phyloP scores from a whole-genome alignment of 2,329 filamentous ascomycete species.

The Pyrenochaeta sp. region DNA sequence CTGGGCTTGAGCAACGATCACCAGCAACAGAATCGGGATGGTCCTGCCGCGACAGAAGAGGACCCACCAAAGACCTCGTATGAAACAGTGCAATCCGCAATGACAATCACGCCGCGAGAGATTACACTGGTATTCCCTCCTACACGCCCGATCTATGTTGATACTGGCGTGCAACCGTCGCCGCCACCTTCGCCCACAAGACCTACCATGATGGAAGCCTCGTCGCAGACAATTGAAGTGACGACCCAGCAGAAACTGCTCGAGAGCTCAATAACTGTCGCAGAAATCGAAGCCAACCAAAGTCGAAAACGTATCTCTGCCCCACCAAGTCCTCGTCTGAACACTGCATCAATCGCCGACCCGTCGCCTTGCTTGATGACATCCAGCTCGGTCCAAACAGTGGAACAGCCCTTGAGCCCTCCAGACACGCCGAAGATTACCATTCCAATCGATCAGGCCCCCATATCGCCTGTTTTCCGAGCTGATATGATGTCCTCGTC shows the following conservation, averaged over 20 bases:
- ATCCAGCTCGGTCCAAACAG: conserved; percentile 69
- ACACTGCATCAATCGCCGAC: conserved; percentile 18
- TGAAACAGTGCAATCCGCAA: conserved; percentile 30
- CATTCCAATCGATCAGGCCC: conserved; percentile 52
- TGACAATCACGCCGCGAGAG: conserved; percentile 32
- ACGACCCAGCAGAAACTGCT: conserved; percentile 28
- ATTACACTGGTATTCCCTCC: conserved; percentile 42
- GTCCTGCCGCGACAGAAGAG: conserved; percentile 25
- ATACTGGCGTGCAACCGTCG: conserved; percentile 82
- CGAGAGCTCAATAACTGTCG: conserved; percentile 22
- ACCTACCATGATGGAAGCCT: conserved; percentile 30
- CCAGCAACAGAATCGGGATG: conserved; percentile 33
- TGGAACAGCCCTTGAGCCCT: conserved; percentile 68
- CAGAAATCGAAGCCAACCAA: conserved; percentile 74
- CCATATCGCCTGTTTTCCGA: conserved; percentile 43
- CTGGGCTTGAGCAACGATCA: conserved; percentile 49
- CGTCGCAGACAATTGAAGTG: conserved; percentile 30
- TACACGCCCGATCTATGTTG: conserved; percentile 66
- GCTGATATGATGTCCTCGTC: conserved; percentile 61
- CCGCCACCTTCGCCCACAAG: conserved; percentile 76
- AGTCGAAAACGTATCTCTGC: conserved; percentile 71
- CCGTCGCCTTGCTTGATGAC: conserved; percentile 60
- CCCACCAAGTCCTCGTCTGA: conserved; percentile 16
- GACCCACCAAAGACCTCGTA: conserved; percentile 32
- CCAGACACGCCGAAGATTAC: conserved; percentile 67